Evolutionary conservation across 495 filamentous ascomycete genomes (phyloP), one percentile per base, ranked within the genome.

Genomic region (Pyronema omphalodes): DNA sequence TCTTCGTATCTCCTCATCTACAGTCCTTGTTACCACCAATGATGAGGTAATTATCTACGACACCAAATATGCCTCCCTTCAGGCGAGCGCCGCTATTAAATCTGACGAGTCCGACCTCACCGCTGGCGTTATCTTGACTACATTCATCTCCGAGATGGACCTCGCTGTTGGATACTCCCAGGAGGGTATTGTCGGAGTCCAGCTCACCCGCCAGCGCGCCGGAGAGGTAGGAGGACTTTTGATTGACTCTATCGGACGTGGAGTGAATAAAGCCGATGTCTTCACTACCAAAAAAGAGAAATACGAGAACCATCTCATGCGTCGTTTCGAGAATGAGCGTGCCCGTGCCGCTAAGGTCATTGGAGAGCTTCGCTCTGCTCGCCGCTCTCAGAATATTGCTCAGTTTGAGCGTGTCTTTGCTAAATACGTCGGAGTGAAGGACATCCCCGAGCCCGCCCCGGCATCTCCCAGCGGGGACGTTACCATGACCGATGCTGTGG

Each of bases 11-110:
- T 59, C 62, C 3, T 47, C 59, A 4, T 57, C 63, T 9, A 59
- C 59, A 35, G 62, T 66, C 6, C 56, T 66, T 23, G 59, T 66
- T 18, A 46, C 63, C 19, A 65, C 62, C 39, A 52, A 53, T 9
- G 56, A 59, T 7, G 51, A 60, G 9, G 53, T 66, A 52, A 60
- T 59, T 4, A 55, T 66, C 11, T 66, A 66, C 53, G 63, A 66
- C 17, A 66, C 63, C 18, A 65, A 60, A 36, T 66, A 60, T 37
- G 57, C 59, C 7, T 66, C 63, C 15, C 54, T 66, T 15, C 63
- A 66, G 53, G 59, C 63, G 9, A 56, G 49, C 14, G 53, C 57
- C 1, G 19, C 47, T 1, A 53, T 59, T 15, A 39, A 64, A 18
- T 7, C 36, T 3, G 29, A 8, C 9, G 47, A 19, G 11, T 9